These are phyloP conservation scores for Mycotypha africana DNA, from an alignment of 371 early-diverging fungal species.

Conservation along the genomic window DNA sequence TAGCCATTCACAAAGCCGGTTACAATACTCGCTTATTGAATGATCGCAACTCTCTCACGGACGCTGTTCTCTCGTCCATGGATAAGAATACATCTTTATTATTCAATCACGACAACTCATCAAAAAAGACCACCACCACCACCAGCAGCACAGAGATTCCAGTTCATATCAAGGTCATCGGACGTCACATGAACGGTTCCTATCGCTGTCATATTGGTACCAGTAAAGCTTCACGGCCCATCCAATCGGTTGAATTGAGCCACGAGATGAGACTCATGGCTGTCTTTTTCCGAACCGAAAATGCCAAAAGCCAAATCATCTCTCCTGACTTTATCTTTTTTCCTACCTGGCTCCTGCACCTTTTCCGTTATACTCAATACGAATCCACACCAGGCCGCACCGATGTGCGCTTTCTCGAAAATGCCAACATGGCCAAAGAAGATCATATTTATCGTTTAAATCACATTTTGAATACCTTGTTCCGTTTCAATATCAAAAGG, in stretches of 20 bases:
- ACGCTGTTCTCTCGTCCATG: slow-evolving; percentile 17
- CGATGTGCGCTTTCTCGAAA: slow-evolving; percentile 36
- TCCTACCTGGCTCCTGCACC: slow-evolving; percentile 41
- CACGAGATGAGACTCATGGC: slow-evolving; percentile 37
- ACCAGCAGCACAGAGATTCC: no score
- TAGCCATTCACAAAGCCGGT: slow-evolving; percentile 15
- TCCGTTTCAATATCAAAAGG: slow-evolving; percentile 34
- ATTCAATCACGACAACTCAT: no score
- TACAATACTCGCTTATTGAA: slow-evolving; percentile 11
- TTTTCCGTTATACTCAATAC: slow-evolving; percentile 39
- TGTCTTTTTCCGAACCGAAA: slow-evolving; percentile 39
- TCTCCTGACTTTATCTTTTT: slow-evolving; percentile 40
- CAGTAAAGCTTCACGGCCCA: slow-evolving; percentile 38
- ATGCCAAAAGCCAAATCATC: slow-evolving; percentile 18
- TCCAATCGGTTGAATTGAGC: slow-evolving; percentile 28
- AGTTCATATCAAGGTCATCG: slow-evolving; percentile 38
- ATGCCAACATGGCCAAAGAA: slow-evolving; percentile 37
- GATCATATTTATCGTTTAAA: slow-evolving; percentile 45
- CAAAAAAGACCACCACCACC: no score
- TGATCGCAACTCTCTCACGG: slow-evolving; percentile 29
- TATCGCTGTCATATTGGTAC: slow-evolving; percentile 42
- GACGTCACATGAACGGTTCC: slow-evolving; percentile 37
- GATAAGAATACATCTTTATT: no score
- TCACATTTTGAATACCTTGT: slow-evolving; percentile 37
- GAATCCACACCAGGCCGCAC: slow-evolving; percentile 36